Evolutionary conservation across 2,329 filamentous ascomycete species (phyloP), one percentile per base, ranked within the genome.

Genomic region (Metarhizium brunneum): DNA sequence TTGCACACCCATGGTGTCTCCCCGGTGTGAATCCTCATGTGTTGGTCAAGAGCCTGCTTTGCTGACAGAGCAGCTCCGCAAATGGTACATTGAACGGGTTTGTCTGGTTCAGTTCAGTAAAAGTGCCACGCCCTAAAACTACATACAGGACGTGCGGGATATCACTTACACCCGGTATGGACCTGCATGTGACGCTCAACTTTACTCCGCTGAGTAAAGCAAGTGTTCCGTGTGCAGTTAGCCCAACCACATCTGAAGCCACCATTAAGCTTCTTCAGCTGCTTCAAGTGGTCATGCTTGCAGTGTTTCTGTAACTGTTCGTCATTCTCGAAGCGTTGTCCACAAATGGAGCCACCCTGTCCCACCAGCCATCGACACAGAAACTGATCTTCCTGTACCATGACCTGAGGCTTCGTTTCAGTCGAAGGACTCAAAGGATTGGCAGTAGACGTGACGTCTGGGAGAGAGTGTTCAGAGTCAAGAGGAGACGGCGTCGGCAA

Each of bases 11-110:
- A 85, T 30, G 85, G 84, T 59, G 81, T 85, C 58, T 82, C 79
- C 43, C 83, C 82, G 0, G 83, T 85, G 63, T 89, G 86, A 2
- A 81, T 86, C 18, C 84, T 78, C 64, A 81, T 75, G 61, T 89
- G 86, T 64, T 87, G 85, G 47, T 82, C 79, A 6, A 88, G 75
- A 1, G 86, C 82, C 65, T 88, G 85, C 61, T 84, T 81, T 2
- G 84, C 84, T 0, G 85, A 87, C 62, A 88, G 83, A 3, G 73
- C 72, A 56, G 80, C 72, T 10, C 75, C 72, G 62, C 85, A 88
- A 20, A 74, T 71, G 2, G 71, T 64, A 59, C 83, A 86, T 48
- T 73, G 70, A 55, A 79, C 82, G 6, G 82, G 80, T 67, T 86
- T 86, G 63, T 77, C 83, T 85, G 53, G 1, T 52, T 35, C 5